Base-by-base conservation (phyloP, 202 grass and related monocot genomes). In the Elaeis oleifera region DNA sequence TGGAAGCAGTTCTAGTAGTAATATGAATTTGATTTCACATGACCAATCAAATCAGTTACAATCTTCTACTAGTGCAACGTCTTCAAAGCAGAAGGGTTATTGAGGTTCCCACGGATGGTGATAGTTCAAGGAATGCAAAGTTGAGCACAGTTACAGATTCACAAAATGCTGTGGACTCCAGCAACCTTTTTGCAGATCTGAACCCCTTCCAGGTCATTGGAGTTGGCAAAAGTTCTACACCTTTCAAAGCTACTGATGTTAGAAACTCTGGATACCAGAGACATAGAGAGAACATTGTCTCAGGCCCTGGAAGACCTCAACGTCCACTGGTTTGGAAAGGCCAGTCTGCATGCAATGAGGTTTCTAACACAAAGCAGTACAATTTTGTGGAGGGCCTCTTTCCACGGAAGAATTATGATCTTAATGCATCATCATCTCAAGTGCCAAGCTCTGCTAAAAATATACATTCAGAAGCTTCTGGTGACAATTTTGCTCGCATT, bases 111-210 rank as follows among this genome's bases (percentile, higher is more conserved):
- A n/a, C n/a, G 28, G 65, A 68, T 68, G 71, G 70, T 36, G 74
- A 78, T 51, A 59, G 75, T 73, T 52, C 54, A 28, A 61, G n/a
- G 64, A 72, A 78, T 68, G 74, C 25, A 68, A 74, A 60, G 72
- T 58, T 76, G 60, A 88, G 85, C 22, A 39, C 22, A 9, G 61
- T 24, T 61, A 50, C 74, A 64, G 74, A 79, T 74, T 70, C 54
- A 8, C 84, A 86, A 29, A 82, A 84, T 70, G 76, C 61, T 50
- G 48, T 70, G 28, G 94, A 86, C 72, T 81, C 72, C 8, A 85
- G 65, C 71, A 89, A 94, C 49, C 79, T 99, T 54, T 99, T 99
- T 89, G 94, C 94, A 15, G 94, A 94, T 24, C 82, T 99, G 73
- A 89, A 92, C 74, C 94, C 94, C 62, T 86, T 92, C 54, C 64